Percentiles rank a stretch among this genome's conserved stretches.
These are phyloP conservation scores for Nigrospora oryzae DNA, from an alignment of 2,329 filamentous ascomycete genomes.

Conservation along the genomic window DNA sequence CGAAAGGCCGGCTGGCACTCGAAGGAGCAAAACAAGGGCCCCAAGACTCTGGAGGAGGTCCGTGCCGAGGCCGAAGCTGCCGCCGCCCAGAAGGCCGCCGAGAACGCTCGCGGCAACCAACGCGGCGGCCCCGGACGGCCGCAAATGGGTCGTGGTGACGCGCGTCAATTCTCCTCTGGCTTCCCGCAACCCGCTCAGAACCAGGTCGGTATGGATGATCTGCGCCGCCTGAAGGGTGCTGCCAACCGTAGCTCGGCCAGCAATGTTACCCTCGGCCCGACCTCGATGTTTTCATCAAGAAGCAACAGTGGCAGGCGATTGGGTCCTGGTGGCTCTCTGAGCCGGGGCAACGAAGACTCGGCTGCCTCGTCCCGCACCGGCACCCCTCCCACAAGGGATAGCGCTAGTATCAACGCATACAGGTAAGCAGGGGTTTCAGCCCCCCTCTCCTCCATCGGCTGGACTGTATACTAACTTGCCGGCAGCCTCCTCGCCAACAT, in stretches of 20 bases:
- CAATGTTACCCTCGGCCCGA: constrained; percentile 66
- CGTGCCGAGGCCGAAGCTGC: constrained; percentile 73
- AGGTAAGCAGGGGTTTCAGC: constrained; percentile 54
- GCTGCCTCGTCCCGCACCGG: constrained; percentile 81
- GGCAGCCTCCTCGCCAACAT: constrained; percentile 48
- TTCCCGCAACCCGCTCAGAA: constrained; percentile 71
- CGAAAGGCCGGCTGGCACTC: constrained; percentile 70
- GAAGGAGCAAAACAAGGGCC: constrained; percentile 87
- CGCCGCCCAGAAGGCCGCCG: constrained; percentile 73
- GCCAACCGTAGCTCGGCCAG: constrained; percentile 52
- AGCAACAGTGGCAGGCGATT: constrained; percentile 83
- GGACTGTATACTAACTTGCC: constrained; percentile 17
- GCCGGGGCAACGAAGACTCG: constrained; percentile 74
- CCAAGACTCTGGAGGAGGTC: constrained; percentile 92
- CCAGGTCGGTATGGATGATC: constrained; percentile 83
- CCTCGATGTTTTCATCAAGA: constrained; percentile 79
- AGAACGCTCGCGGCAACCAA: constrained; percentile 52
- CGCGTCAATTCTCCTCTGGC: constrained; percentile 69
- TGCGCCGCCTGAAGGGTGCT: constrained; percentile 68
- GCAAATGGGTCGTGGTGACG: constrained; percentile 75
- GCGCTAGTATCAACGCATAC: constrained; percentile 80
- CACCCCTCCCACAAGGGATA: constrained; percentile 63
- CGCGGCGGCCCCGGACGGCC: constrained; percentile 62
- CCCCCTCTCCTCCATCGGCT: neutral
- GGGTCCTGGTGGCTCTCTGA: constrained; percentile 64